Evolutionary conservation across 129 eudicot genomes (phyloP).

Genomic region (Gnaphalium uliginosum): DNA sequence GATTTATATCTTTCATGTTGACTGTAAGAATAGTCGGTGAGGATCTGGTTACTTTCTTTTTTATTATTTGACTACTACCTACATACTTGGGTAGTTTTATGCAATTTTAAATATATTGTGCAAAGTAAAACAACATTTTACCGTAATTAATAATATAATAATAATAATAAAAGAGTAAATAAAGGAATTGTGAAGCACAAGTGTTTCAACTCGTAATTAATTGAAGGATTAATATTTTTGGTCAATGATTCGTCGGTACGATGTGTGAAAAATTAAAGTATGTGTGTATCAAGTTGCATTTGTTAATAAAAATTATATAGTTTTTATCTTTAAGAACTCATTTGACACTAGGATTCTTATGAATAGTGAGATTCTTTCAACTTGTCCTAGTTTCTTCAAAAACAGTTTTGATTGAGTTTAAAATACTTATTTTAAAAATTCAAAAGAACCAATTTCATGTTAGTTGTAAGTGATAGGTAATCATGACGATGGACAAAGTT

Average conservation of each 20-base stretch:
- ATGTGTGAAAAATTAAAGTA: slow-evolving; percentile 1
- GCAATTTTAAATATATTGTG: neutral
- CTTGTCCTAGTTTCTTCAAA: too few relatives aligned
- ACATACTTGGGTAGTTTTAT: neutral
- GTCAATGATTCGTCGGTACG: slow-evolving; percentile 1
- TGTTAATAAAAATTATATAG: neutral
- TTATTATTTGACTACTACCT: too few relatives aligned
- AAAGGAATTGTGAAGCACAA: neutral
- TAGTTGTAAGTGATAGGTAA: slow-evolving; percentile 25
- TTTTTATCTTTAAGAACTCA: neutral
- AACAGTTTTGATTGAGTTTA: too few relatives aligned
- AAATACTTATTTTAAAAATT: too few relatives aligned
- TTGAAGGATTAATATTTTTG: neutral
- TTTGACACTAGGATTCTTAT: neutral
- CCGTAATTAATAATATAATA: too few relatives aligned
- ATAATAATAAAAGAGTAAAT: neutral
- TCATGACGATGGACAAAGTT: slow-evolving; percentile 39
- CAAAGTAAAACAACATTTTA: neutral
- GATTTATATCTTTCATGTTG: too few relatives aligned
- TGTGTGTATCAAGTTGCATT: neutral
- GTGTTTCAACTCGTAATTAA: neutral
- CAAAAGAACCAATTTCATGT: neutral
- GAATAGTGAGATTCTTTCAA: neutral
- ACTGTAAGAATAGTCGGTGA: too few relatives aligned
- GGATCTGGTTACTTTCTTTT: too few relatives aligned